phyloP scores from a whole-genome alignment of 2,329 filamentous ascomycete genomes.

The Sclerotinia sclerotiorum region DNA sequence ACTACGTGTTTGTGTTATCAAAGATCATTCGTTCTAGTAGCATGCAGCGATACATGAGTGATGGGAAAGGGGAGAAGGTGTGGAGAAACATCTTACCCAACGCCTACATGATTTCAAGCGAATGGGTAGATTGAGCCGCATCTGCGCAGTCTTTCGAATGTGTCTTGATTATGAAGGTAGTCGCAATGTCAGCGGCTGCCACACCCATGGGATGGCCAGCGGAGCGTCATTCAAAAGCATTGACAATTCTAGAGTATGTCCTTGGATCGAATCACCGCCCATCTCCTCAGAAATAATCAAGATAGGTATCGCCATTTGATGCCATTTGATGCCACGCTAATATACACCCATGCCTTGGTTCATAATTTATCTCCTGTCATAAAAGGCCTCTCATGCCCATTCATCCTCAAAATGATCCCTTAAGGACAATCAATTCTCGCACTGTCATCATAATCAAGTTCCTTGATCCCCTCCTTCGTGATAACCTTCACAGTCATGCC shows the following conservation, averaged over 20 bases:
- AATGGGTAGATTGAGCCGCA: background rate
- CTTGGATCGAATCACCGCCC: background rate
- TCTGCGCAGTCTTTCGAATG: background rate
- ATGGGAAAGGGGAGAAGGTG: background rate
- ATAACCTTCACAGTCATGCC: constrained; percentile 92
- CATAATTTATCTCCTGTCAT: constrained; percentile 22
- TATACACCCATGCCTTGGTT: constrained; percentile 34
- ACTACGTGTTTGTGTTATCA: background rate
- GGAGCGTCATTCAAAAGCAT: background rate
- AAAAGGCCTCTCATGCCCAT: constrained; percentile 14
- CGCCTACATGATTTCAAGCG: background rate
- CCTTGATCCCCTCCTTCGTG: constrained; percentile 87
- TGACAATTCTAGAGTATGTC: background rate
- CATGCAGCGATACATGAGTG: background rate
- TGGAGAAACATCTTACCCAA: background rate
- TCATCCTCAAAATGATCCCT: constrained; percentile 1
- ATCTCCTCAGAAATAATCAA: background rate
- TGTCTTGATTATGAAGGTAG: background rate
- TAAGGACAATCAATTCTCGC: constrained; percentile 38
- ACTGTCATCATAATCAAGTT: constrained; percentile 79
- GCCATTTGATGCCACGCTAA: constrained; percentile 37
- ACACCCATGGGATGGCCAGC: background rate
- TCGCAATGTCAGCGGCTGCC: background rate
- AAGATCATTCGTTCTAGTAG: background rate
- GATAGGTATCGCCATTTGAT: constrained; percentile 30